Evolutionary conservation across 2,329 filamentous ascomycete species (phyloP).

Genomic region (Paramyrothecium sp.): DNA sequence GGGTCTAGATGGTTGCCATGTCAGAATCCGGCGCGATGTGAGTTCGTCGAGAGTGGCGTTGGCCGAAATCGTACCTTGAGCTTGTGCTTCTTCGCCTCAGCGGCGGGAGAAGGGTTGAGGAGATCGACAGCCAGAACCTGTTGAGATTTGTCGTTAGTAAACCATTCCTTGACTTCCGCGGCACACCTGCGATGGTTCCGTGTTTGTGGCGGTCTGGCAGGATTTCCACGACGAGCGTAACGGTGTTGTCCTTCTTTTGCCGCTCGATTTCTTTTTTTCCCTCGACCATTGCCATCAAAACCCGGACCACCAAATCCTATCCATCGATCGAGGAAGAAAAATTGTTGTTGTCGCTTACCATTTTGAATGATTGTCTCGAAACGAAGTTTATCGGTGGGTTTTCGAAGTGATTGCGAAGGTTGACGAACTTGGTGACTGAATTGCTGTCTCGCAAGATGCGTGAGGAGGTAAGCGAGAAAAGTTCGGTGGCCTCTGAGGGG

Average conservation of each 20-base stretch:
- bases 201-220: too few species aligned
- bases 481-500: constrained; percentile 39
- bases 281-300: constrained; percentile 12
- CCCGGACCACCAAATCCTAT: constrained; percentile 15
- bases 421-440: constrained; percentile 57
- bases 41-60: constrained; percentile 13
- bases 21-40: constrained; percentile 18
- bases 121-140: constrained; percentile 99
- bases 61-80: constrained; percentile 74
- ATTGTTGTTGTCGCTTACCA: constrained; percentile 54
- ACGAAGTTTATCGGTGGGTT: constrained; percentile 36
- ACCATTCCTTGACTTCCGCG: too few species aligned
- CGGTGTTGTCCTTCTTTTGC: neutral
- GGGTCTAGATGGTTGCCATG: constrained; percentile 55
- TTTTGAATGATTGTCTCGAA: constrained; percentile 60
- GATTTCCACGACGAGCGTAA: neutral
- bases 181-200: too few species aligned
- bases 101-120: constrained; percentile 95
- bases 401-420: constrained; percentile 47
- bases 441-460: constrained; percentile 50
- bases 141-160: neutral
- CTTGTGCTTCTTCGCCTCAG: constrained; percentile 99
- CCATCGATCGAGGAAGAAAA: constrained; percentile 6
- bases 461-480: constrained; percentile 48
- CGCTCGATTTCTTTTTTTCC: neutral